A percentile compares a stretch with the other conserved stretches of the same genome.
Conservation (phyloP, 179 eudicot genomes). For the Actinidia arguta region DNA sequence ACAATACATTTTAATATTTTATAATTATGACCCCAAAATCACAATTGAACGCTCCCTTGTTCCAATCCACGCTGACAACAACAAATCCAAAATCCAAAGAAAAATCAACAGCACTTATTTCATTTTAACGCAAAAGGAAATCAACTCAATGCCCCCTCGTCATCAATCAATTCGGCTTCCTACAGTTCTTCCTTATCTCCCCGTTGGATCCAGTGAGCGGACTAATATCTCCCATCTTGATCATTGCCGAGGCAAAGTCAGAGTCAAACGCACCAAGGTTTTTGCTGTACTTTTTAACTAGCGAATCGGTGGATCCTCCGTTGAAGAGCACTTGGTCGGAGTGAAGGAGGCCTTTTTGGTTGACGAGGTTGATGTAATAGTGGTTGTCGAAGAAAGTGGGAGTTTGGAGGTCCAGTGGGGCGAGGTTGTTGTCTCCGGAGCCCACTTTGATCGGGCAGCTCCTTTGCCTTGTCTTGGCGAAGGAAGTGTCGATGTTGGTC, state of each 20-base stretch:
- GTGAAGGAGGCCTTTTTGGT: constrained; percentile 59
- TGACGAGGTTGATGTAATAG: constrained; percentile 59
- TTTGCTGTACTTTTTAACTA: constrained; percentile 45
- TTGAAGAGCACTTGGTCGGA: constrained; percentile 70
- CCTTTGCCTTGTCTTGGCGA: constrained; percentile 42
- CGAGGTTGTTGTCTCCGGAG: constrained; percentile 65
- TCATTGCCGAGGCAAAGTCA: constrained; percentile 66
- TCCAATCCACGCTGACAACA: neutral
- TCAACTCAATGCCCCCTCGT: neutral
- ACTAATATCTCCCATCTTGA: constrained; percentile 74
- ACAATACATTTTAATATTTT: too few relatives aligned
- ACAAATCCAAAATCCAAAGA: neutral
- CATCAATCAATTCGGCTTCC: constrained; percentile 40
- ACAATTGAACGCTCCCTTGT: too few relatives aligned
- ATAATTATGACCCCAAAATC: too few relatives aligned
- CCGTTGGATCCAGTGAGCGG: constrained; percentile 79
- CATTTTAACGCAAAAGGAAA: neutral
- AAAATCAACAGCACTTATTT: neutral
- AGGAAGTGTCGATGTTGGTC: constrained; percentile 55
- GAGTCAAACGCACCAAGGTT: constrained; percentile 33
- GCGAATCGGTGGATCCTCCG: constrained; percentile 65
- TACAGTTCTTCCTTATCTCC: constrained; percentile 68
- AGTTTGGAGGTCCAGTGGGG: constrained; percentile 60
- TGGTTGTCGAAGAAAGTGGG: constrained; percentile 60
- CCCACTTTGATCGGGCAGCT: constrained; percentile 62